phyloP scores from a whole-genome alignment of 75 land plant genomes.

The Pinus tabuliformis region DNA sequence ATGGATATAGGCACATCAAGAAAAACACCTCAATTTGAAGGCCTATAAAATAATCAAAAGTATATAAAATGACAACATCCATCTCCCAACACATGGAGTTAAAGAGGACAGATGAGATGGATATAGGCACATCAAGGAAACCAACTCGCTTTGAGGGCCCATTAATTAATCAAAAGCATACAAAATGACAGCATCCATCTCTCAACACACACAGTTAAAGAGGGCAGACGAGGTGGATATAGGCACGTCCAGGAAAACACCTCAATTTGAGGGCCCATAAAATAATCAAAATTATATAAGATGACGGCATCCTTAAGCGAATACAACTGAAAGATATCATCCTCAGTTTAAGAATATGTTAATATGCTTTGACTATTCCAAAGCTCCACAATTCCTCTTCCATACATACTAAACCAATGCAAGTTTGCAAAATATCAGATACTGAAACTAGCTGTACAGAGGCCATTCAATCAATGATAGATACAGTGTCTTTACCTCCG shows the following conservation, averaged over 20 bases:
- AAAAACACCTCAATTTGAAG: slow-evolving; percentile 5
- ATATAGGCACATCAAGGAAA: not conserved
- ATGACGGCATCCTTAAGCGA: not conserved
- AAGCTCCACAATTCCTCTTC: not conserved
- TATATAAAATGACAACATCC: not conserved
- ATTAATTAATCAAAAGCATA: not conserved
- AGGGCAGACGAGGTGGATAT: not conserved
- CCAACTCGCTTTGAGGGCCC: slow-evolving; percentile 1
- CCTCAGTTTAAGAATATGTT: not conserved
- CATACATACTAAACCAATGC: not conserved
- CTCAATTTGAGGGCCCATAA: slow-evolving; percentile 3
- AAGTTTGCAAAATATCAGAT: not conserved
- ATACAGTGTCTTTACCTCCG: not conserved
- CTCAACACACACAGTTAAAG: no score
- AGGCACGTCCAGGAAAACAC: not conserved
- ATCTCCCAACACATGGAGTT: no score
- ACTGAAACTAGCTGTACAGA: slow-evolving; percentile 5
- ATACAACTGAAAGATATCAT: not conserved
- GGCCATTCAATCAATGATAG: not conserved
- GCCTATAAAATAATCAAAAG: not conserved
- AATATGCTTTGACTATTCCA: not conserved
- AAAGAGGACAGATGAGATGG: not conserved
- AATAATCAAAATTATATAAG: slow-evolving; percentile 1
- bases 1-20: not conserved
- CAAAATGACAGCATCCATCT: not conserved